Evolutionary conservation across 768 basidiomycete species (phyloP), one percentile per base, ranked within the genome.

Genomic region (Chalciporus pseudorubinellus): DNA sequence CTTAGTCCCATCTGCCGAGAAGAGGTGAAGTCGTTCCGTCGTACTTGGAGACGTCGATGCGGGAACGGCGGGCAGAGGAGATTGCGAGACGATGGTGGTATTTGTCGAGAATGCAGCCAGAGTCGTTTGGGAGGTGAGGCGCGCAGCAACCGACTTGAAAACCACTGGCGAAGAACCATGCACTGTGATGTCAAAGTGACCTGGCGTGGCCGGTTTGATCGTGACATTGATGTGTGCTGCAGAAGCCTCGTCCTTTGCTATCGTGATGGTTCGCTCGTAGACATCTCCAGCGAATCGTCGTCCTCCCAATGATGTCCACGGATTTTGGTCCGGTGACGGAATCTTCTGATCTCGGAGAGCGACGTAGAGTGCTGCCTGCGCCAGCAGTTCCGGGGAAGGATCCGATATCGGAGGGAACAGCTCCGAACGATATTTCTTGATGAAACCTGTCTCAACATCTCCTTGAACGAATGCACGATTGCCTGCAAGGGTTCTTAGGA

Each of bases 361-460:
- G 11, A 91, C 71, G 62, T 79, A 95, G 7, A 97, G 74, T 0
- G 88, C 92, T 1, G 88, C 89, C 64, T 89, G 87, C 3, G 87
- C 89, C 6, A 94, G 71, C 11, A 89, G 60, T 41, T 83, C 80
- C 0, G 85, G 72, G 1, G 79, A 76, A 2, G 90, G 85, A 14
- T 79, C 70, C 6, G 73, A 57, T 3, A 84, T 58, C 0, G 80
- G 74, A 3, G 89, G 88, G 73, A 97, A 93, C n/a, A 97, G 74
- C 50, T 88, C 81, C 36, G 83, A 75, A 60, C 81, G 79, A 64
- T 95, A 86, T 82, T 91, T 92, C 92, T 81, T 78, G 59, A 98
- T 95, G 65, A 98, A 98, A 3, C 92, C 92, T 3, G 94, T 95
- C 63, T 97, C 94, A 11, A 98, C 81, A 52, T 94, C 84, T 20